These are phyloP conservation scores for Pichia gijzeniarum DNA, from an alignment of 805 yeast species.

Conservation along the genomic window DNA sequence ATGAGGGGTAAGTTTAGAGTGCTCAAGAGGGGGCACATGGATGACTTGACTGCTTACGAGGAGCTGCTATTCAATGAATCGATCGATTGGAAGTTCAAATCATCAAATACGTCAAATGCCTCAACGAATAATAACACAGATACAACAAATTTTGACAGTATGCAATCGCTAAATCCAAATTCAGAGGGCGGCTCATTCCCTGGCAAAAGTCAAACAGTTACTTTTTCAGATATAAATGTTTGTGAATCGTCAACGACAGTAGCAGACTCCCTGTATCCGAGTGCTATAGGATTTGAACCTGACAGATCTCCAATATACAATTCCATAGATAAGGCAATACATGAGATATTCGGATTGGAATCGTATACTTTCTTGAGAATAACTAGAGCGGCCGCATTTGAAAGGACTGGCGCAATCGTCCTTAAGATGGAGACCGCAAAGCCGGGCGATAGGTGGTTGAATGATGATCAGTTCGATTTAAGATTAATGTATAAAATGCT, in stretches of 20 bases:
- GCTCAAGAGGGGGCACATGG: conserved; percentile 6
- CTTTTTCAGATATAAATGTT: conserved; percentile 14
- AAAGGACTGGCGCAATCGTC: conserved; percentile 44
- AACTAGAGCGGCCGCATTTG: conserved; percentile 49
- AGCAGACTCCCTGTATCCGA: conserved; percentile 3
- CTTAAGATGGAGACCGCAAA: conserved; percentile 49
- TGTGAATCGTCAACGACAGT: background rate
- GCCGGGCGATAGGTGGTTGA: conserved; percentile 44
- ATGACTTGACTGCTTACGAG: conserved; percentile 2
- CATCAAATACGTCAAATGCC: too few relatives aligned
- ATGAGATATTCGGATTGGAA: conserved; percentile 34
- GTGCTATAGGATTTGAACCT: conserved; percentile 15
- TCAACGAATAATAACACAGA: too few relatives aligned
- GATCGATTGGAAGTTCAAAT: conserved; percentile 13
- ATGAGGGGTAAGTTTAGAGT: conserved; percentile 6
- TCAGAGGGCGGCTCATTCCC: conserved; percentile 6
- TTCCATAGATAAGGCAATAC: conserved; percentile 41
- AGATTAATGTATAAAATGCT: conserved; percentile 10
- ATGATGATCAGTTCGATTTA: conserved; percentile 39
- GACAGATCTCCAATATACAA: conserved; percentile 16
- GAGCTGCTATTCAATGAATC: conserved; percentile 8
- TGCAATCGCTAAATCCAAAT: too few relatives aligned
- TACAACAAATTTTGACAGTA: too few relatives aligned
- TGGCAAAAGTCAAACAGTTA: conserved; percentile 16
- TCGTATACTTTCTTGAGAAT: conserved; percentile 44